phyloP scores from a whole-genome alignment of 2,329 filamentous ascomycete species.

The Fusarium irregulare region DNA sequence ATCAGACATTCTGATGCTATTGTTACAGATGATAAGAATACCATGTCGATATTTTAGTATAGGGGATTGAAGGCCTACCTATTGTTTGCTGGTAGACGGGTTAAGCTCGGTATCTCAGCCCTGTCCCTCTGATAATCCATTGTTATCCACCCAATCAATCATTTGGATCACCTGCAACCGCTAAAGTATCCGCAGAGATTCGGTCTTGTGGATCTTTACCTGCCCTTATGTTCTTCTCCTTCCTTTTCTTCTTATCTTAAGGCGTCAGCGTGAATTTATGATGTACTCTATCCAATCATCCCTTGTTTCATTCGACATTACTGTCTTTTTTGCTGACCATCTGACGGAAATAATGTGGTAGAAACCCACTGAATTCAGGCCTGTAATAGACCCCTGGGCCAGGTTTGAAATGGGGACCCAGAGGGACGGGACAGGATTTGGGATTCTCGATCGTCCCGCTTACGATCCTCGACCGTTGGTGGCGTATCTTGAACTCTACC shows the following conservation, averaged over 20 bases:
- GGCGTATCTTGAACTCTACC: conserved; percentile 12
- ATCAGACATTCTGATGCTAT: neutral
- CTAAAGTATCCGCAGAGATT: neutral
- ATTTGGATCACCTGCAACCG: neutral
- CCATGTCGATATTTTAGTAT: neutral
- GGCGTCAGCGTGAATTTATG: neutral
- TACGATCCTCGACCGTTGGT: conserved; percentile 28
- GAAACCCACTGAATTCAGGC: neutral
- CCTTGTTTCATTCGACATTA: neutral
- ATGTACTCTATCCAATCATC: neutral
- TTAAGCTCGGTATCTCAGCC: conserved; percentile 17
- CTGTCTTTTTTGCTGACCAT: neutral
- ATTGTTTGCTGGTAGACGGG: neutral
- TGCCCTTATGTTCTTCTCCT: neutral
- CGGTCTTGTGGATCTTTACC: conserved; percentile 15
- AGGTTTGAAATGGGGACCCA: conserved; percentile 16
- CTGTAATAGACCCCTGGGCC: neutral
- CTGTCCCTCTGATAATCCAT: conserved; percentile 1
- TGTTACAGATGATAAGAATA: neutral
- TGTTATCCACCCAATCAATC: neutral
- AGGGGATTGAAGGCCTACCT: neutral
- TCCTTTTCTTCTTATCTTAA: neutral
- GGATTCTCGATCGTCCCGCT: conserved; percentile 34
- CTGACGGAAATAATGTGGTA: conserved; percentile 4
- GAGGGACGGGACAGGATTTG: conserved; percentile 20